Base-by-base conservation (phyloP, 345 rosid genomes). In the Eucalyptus erythrocorys region DNA sequence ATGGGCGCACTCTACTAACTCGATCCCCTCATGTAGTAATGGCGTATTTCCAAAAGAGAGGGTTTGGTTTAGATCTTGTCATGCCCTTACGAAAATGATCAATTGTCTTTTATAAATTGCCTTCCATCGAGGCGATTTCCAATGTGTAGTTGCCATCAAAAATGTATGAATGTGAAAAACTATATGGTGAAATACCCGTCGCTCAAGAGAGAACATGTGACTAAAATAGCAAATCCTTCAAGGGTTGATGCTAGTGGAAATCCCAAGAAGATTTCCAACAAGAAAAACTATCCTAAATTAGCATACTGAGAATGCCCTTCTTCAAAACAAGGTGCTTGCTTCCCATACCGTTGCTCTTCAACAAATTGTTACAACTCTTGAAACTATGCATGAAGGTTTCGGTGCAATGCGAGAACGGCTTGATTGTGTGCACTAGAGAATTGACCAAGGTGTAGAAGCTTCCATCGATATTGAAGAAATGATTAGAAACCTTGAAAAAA, bases 91-190 rank as follows among this genome's bases (percentile, higher is more conserved):
- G 2, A 51, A 51, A 51, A 51, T 51, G 24, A 3, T 51, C 2
- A 0, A 51, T 51, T 1, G 0, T 51, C 57, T 7, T 51, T 51
- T 0, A 51, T 19, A 19, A 51, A 51, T 1, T 51, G 7, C 57
- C 57, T 3, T 51, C 57, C 57, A 51, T 51, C 0, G 5, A 51
- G 55, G 26, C 10, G 5, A 51, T 51, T 51, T 19, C 10, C 10
- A 51, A 51, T 51, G 24, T 24, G 24, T 7, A 19, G 55, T 51
- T 19, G 55, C 55, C 55, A 51, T 51, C 0, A 0, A 51, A 51
- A 51, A 19, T 51, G 0, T 51, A 51, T 19, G 55, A 51, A 51
- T 51, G 55, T 19, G 10, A 51, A 19, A 51, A 51, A 51, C 1
- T 51, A 24, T 19, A 19, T 7, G 24, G 24, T 51, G 24, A 24